Evolutionary conservation across 2,329 filamentous ascomycete species (phyloP), one percentile per base, ranked within the genome.

Genomic region (Cylindrodendrum hubeiense): DNA sequence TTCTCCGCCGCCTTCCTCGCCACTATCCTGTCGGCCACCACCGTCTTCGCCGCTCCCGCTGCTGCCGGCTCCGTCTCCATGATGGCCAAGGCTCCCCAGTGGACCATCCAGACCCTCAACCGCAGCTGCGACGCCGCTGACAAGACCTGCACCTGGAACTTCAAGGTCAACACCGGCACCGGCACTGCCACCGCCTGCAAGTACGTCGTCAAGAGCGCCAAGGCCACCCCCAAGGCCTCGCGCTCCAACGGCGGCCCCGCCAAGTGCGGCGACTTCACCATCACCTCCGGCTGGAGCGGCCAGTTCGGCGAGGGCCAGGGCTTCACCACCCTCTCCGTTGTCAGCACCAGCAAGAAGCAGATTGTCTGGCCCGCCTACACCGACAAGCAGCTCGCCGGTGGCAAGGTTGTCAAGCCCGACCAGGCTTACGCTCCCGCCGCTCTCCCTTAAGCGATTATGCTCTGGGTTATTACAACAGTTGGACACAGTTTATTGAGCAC

Each of bases 261-360:
- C 63, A 78, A 68, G 53, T 88, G 85, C 79, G 86, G 85, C 41
- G 73, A 72, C 63, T 89, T 81, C 80, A 84, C 80, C 67, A 71
- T 89, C 73, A 85, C 83, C 54, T 83, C 83, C 2, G 84, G 84
- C 78, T 89, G 86, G 86, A 85, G 82, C 75, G 85, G 81, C 73
- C 82, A 87, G 71, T 89, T 88, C 68, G 87, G 86, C 53, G 62
- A 77, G 13, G 82, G 76, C 66, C 78, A 84, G 26, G 86, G 85
- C 68, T 89, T 88, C 80, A 88, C 86, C 24, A 86, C 84, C 22
- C 77, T 88, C 28, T 79, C 83, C 21, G 82, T 89, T 57, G 80
- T 83, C 50, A 78, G 86, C 76, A 77, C 79, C 67, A 67, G 69
- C 55, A 75, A 79, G 69, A 77, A 76, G 51, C 77, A 81, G 66